phyloP scores from a whole-genome alignment of 225 moss, liverwort and hornwort genomes.

The Pleurozium schreberi region DNA sequence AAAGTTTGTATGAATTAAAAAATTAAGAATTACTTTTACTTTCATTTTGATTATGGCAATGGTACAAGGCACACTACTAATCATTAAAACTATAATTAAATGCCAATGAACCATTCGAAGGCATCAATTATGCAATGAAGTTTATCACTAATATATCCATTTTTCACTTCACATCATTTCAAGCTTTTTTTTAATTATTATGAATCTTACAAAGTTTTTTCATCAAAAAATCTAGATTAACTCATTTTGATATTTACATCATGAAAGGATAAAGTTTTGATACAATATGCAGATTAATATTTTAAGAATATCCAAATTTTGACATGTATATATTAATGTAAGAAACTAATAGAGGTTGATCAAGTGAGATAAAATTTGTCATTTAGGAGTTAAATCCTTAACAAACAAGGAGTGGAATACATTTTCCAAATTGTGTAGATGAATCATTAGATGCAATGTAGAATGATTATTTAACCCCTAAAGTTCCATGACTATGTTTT shows the following conservation, averaged over 20 bases:
- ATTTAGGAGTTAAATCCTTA: background rate
- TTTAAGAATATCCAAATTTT: background rate
- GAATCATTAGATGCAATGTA: background rate
- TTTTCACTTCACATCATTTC: background rate
- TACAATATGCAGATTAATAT: too few species aligned
- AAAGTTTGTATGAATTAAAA: too few species aligned
- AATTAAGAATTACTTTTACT: too few species aligned
- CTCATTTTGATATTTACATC: background rate
- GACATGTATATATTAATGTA: too few species aligned
- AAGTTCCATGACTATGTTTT: too few species aligned
- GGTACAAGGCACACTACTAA: too few species aligned
- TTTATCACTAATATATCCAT: background rate
- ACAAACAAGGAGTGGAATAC: fast-evolving
- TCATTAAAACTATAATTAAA: too few species aligned
- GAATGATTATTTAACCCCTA: background rate
- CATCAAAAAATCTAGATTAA: background rate
- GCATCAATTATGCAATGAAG: too few species aligned
- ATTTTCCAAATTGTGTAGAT: background rate
- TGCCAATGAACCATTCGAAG: background rate
- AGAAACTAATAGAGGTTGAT: background rate
- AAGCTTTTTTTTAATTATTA: background rate
- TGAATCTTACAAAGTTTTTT: background rate
- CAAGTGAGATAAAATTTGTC: background rate
- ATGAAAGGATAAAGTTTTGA: background rate
- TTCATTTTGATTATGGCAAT: too few species aligned